Evolutionary conservation across 768 basidiomycete genomes (phyloP), one percentile per base, ranked within the genome.

Genomic region (Pleurotus cornucopiae): DNA sequence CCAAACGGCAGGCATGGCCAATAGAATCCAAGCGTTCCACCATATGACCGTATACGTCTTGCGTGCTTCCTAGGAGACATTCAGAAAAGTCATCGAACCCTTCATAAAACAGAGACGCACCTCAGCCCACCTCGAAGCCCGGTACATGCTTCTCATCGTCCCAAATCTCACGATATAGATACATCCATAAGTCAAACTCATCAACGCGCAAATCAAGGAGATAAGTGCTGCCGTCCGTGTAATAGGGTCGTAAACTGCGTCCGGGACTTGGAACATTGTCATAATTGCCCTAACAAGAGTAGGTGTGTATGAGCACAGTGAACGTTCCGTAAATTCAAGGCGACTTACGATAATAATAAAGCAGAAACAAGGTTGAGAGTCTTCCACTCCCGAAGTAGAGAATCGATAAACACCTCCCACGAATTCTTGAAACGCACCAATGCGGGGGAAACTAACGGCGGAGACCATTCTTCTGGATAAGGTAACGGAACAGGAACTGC

Each of bases 401-500:
- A 82, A 54, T 87, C 84, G 9, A 89, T 78, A 60, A 91, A 89
- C 0, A 63, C 68, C 67, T 90, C 89, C 89, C 89, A 91, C 1
- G 83, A 78, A 58, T 72, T 67, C 56, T 80, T 78, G 74, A 91
- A 91, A 47, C 84, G 73, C 6, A 82, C 70, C 40, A 89, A 66
- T 4, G 87, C 80, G 4, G 85, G 86, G 0, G 86, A 80, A 3
- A 85, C 85, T 1, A 77, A 68, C 2, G 80, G 68, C 1, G 75
- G 67, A 0, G 77, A 75, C 79, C 80, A 82, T 45, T 83, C 80
- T 7, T 82, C 80, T 2, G 81, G 80, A 38, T 79, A 75, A 1
- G 81, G 81, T 1, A 81, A 65, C 26, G 69, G 71, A 1, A 59
- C 46, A 7, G 61, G 60, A 5, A 40, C 44, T 2, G 55, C 63